A percentile compares a stretch with the other conserved stretches of the same genome.
These are phyloP conservation scores for Lactifluus subvellereus DNA, from an alignment of 768 basidiomycete genomes.

Conservation along the genomic window DNA sequence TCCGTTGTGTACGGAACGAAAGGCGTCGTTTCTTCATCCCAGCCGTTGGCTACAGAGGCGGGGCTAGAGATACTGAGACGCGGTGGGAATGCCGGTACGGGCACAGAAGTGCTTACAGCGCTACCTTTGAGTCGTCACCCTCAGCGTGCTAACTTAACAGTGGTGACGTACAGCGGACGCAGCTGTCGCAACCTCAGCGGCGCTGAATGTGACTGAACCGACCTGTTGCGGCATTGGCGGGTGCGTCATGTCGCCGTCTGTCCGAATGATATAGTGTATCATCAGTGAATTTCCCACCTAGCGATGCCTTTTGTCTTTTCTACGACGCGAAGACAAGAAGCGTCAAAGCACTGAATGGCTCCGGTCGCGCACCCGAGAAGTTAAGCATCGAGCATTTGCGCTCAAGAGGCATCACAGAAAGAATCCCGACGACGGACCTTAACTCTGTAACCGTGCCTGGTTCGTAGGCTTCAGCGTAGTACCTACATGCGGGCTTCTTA, in stretches of 20 bases:
- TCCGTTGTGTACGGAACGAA: constrained; percentile 60
- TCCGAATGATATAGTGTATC: too few species aligned
- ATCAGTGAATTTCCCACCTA: constrained; percentile 26
- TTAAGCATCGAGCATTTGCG: constrained; percentile 70
- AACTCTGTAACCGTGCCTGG: constrained; percentile 92
- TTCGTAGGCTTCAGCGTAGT: constrained; percentile 24
- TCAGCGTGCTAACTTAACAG: background rate
- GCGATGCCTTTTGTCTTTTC: constrained; percentile 90
- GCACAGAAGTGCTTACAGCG: background rate
- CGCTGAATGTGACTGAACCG: constrained; percentile 87
- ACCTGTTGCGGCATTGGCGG: constrained; percentile 91
- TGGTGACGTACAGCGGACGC: constrained; percentile 63
- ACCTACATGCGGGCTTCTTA: background rate
- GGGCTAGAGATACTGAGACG: constrained; percentile 87
- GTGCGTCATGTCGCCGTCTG: constrained; percentile 35
- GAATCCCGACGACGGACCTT: constrained; percentile 74
- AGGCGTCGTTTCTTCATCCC: constrained; percentile 78
- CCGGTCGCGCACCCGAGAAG: constrained; percentile 78
- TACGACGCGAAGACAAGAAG: constrained; percentile 77
- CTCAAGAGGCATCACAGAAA: constrained; percentile 59
- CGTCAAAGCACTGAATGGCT: constrained; percentile 89
- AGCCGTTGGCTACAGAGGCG: constrained; percentile 87
- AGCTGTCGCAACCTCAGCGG: constrained; percentile 89
- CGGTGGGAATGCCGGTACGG: constrained; percentile 91
- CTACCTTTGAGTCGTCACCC: background rate